Evolutionary conservation across 345 rosid species (phyloP).

Genomic region (Garcia nutans): DNA sequence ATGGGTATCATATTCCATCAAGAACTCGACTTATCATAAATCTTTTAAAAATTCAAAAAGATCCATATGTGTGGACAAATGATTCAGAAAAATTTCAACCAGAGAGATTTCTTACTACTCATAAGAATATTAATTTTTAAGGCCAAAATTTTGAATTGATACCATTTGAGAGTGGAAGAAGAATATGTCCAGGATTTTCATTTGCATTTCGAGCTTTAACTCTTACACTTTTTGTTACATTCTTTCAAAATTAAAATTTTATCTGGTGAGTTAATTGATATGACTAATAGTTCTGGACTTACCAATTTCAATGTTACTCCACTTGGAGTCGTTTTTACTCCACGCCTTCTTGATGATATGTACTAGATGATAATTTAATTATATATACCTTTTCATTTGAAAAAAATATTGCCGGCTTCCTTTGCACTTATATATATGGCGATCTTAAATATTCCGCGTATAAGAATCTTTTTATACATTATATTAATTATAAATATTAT

Average conservation of each 20-base stretch:
- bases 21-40: conserved; percentile 14
- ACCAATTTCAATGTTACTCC: conserved; percentile 24
- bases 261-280: conserved; percentile 1
- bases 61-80: conserved; percentile 7
- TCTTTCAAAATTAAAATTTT: neutral
- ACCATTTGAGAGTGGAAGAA: conserved; percentile 12
- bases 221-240: neutral
- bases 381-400: no score
- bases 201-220: neutral
- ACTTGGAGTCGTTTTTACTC: conserved; percentile 12
- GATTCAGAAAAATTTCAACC: conserved; percentile 12
- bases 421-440: no score
- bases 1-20: conserved; percentile 10
- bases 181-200: conserved; percentile 1
- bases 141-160: conserved; percentile 2
- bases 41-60: conserved; percentile 11
- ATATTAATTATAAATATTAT: no score
- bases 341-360: conserved; percentile 6
- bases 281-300: conserved; percentile 15
- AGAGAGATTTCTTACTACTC: conserved; percentile 13
- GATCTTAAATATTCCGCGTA: no score
- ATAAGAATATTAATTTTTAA: conserved; percentile 12
- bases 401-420: no score
- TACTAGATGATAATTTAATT: neutral
- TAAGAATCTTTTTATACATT: no score